Conservation (phyloP, 2,329 filamentous ascomycete genomes). For the Passalora sequoiae region DNA sequence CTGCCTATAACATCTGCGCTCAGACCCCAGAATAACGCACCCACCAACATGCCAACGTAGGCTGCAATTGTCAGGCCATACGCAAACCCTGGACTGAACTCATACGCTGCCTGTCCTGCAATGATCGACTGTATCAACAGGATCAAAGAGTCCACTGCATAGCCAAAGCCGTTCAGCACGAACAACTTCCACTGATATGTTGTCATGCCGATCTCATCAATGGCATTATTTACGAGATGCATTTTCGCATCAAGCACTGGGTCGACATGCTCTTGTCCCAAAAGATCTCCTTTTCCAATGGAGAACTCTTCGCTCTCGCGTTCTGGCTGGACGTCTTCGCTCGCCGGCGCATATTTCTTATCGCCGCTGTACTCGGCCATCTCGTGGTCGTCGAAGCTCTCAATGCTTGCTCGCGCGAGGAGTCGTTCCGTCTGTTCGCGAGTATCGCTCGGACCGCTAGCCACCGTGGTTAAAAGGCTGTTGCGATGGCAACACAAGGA, state of each 20-base stretch:
- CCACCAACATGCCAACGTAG: conserved; percentile 52
- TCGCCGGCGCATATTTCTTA: conserved; percentile 16
- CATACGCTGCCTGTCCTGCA: conserved; percentile 52
- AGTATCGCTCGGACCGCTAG: neutral
- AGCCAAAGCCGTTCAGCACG: conserved; percentile 58
- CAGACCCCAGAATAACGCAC: conserved; percentile 64
- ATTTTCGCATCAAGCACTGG: conserved; percentile 62
- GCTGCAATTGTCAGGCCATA: conserved; percentile 56
- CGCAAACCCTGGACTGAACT: conserved; percentile 53
- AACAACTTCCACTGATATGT: conserved; percentile 55
- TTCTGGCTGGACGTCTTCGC: conserved; percentile 9
- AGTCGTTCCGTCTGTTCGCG: conserved; percentile 5
- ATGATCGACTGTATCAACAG: conserved; percentile 61
- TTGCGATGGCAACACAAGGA: neutral
- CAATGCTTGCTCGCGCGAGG: conserved; percentile 1
- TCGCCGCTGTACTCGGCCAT: conserved; percentile 17
- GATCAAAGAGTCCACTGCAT: conserved; percentile 54
- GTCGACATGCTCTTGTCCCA: conserved; percentile 55
- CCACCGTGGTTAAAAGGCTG: neutral
- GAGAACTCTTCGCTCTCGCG: conserved; percentile 19
- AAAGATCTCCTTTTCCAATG: conserved; percentile 47
- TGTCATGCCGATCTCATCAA: conserved; percentile 52
- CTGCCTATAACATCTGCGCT: conserved; percentile 64
- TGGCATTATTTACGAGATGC: conserved; percentile 62
- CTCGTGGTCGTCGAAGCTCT: conserved; percentile 4